These are phyloP conservation scores for Trametes villosa DNA, from an alignment of 768 basidiomycete genomes.

Conservation along the genomic window DNA sequence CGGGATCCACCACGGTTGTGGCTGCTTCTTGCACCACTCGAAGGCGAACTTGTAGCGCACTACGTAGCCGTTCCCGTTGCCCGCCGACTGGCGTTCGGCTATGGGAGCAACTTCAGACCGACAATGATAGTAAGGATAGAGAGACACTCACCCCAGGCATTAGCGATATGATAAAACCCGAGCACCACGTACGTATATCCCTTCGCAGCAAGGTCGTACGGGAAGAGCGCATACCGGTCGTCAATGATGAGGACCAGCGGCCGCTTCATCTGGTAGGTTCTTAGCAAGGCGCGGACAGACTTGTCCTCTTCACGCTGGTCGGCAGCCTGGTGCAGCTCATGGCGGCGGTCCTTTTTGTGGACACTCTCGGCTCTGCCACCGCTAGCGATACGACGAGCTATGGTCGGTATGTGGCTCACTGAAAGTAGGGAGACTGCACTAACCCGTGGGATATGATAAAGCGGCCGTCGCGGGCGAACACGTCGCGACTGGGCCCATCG, in stretches of 20 bases:
- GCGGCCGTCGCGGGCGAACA: slow-evolving; percentile 64
- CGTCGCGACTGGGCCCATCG: slow-evolving; percentile 60
- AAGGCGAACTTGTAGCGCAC: slow-evolving; percentile 84
- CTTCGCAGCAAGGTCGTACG: slow-evolving; percentile 59
- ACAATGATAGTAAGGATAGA: slow-evolving; percentile 1
- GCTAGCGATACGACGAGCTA: slow-evolving; percentile 37
- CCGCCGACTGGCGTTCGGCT: slow-evolving; percentile 67
- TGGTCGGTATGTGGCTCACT: neutral
- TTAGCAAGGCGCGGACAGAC: slow-evolving; percentile 71
- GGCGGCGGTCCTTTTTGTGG: slow-evolving; percentile 46
- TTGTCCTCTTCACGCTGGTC: slow-evolving; percentile 73
- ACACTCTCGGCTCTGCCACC: slow-evolving; percentile 72
- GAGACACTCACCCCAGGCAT: slow-evolving; percentile 64
- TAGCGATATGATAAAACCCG: slow-evolving; percentile 73
- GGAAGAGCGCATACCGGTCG: slow-evolving; percentile 73
- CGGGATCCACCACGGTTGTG: slow-evolving; percentile 52
- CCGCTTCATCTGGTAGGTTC: slow-evolving; percentile 53
- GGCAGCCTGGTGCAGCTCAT: slow-evolving; percentile 48
- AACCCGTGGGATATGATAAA: slow-evolving; percentile 87
- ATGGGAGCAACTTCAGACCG: slow-evolving; percentile 7
- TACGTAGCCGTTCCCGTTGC: slow-evolving; percentile 54
- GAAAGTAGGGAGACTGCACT: slow-evolving; percentile 22
- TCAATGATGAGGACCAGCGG: slow-evolving; percentile 77
- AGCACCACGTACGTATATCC: slow-evolving; percentile 60
- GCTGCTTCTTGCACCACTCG: slow-evolving; percentile 81